Conservation (phyloP, 768 basidiomycete species). For the Leccinum subgranulosum region DNA sequence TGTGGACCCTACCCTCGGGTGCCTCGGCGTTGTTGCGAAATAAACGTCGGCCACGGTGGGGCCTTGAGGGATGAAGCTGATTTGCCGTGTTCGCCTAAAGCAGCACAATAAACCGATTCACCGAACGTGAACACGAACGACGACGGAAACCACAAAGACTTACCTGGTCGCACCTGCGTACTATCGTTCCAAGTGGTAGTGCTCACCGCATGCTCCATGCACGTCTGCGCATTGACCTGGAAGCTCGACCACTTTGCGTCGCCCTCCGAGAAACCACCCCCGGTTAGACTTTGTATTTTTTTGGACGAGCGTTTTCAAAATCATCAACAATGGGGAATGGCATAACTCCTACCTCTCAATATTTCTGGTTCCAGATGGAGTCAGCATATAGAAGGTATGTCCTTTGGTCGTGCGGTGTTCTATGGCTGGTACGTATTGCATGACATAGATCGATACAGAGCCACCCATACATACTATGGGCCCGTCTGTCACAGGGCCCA, state of each 20-base stretch:
- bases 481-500: background rate
- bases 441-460: background rate
- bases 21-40: slow-evolving; percentile 19
- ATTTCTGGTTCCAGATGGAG: too few relatives aligned
- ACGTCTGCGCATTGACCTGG: slow-evolving; percentile 21
- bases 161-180: slow-evolving; percentile 36
- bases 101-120: slow-evolving; percentile 14
- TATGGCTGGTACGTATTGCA: background rate
- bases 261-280: slow-evolving; percentile 20
- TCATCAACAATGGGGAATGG: slow-evolving; percentile 46
- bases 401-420: background rate
- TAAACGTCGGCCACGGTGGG: slow-evolving; percentile 20
- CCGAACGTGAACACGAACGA: slow-evolving; percentile 7
- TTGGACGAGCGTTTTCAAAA: too few relatives aligned
- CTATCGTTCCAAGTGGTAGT: slow-evolving; percentile 31
- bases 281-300: slow-evolving; percentile 52
- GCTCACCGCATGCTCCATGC: slow-evolving; percentile 35
- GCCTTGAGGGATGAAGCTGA: slow-evolving; percentile 27
- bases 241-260: slow-evolving; percentile 17
- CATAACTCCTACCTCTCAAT: slow-evolving; percentile 47
- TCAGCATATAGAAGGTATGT: too few relatives aligned
- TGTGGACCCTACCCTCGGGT: slow-evolving; percentile 27
- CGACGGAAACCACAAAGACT: slow-evolving; percentile 44
- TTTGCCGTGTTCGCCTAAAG: slow-evolving; percentile 20
- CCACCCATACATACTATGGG: background rate